Percentiles rank a stretch among this genome's conserved stretches.
phyloP scores from a whole-genome alignment of 768 basidiomycete species.

The Trametes sanguinea region DNA sequence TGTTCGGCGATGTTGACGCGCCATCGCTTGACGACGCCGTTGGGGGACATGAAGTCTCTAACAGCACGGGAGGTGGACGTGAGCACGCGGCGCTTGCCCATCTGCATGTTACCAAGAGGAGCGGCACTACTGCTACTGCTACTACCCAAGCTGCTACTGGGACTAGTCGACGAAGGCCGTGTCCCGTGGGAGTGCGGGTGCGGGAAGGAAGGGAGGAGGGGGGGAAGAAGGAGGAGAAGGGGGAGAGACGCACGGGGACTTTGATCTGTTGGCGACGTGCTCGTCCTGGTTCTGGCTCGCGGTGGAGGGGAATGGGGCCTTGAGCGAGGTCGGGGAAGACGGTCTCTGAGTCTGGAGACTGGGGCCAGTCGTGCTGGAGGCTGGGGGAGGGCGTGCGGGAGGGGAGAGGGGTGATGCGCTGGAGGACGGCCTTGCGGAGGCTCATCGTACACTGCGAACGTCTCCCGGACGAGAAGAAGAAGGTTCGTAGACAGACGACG shows the following conservation, averaged over 20 bases:
- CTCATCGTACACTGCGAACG: slow-evolving; percentile 10
- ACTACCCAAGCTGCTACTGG: too few relatives aligned
- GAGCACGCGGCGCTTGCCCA: slow-evolving; percentile 3
- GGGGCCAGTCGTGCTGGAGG: slow-evolving; percentile 21
- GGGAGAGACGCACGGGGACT: slow-evolving; percentile 18
- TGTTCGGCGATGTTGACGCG: slow-evolving; percentile 20
- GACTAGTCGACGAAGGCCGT: neutral
- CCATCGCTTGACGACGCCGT: slow-evolving; percentile 24
- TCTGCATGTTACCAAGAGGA: neutral
- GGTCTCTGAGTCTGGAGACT: slow-evolving; percentile 13
- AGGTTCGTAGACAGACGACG: too few relatives aligned
- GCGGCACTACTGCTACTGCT: too few relatives aligned
- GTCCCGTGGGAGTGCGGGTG: neutral
- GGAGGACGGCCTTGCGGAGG: slow-evolving; percentile 26
- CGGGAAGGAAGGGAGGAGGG: neutral
- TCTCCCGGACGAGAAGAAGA: too few relatives aligned
- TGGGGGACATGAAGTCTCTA: slow-evolving; percentile 20
- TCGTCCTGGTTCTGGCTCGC: slow-evolving; percentile 19
- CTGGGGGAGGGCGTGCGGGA: slow-evolving; percentile 22
- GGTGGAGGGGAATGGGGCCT: neutral
- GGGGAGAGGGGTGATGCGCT: slow-evolving; percentile 22
- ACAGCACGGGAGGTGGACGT: slow-evolving; percentile 1
- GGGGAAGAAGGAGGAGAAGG: neutral
- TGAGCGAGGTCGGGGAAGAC: slow-evolving; percentile 10
- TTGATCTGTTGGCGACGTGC: slow-evolving; percentile 13